A percentile compares a stretch with the other conserved stretches of the same genome.
phyloP scores from a whole-genome alignment of 176 grass and related monocot genomes.

The Cymbopogon citratus region DNA sequence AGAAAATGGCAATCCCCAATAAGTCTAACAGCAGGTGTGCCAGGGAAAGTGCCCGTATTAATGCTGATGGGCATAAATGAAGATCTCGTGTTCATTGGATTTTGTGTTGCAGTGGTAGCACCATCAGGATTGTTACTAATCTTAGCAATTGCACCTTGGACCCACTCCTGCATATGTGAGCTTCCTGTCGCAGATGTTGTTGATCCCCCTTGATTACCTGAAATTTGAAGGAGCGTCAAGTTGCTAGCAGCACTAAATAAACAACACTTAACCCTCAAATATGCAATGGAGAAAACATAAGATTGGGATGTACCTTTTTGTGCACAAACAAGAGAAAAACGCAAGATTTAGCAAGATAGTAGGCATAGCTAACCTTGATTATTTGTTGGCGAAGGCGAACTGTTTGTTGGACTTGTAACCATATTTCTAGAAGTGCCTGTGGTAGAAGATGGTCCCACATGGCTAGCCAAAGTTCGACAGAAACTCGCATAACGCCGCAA shows the following conservation, averaged over 20 bases:
- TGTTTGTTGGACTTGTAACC: constrained; percentile 90
- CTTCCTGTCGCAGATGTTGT: constrained; percentile 58
- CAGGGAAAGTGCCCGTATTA: constrained; percentile 97
- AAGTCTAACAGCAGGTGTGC: constrained; percentile 94
- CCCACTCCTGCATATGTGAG: constrained; percentile 99
- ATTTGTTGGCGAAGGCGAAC: constrained; percentile 60
- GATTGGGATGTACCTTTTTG: background rate
- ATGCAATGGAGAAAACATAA: constrained; percentile 27
- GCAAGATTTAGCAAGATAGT: background rate
- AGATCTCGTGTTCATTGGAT: constrained; percentile 68
- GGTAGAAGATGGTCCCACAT: constrained; percentile 95
- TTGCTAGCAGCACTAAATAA: constrained; percentile 16
- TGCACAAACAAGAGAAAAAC: constrained; percentile 10
- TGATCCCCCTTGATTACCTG: constrained; percentile 75
- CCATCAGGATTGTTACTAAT: constrained; percentile 94
- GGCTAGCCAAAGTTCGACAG: constrained; percentile 96
- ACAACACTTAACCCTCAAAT: background rate
- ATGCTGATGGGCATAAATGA: constrained; percentile 96
- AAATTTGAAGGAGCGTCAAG: constrained; percentile 18
- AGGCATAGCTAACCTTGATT: constrained; percentile 64
- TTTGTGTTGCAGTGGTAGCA: constrained; percentile 63
- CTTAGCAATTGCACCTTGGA: constrained; percentile 97
- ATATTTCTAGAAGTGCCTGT: constrained; percentile 64
- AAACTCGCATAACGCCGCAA: constrained; percentile 97
- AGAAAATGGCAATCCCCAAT: constrained; percentile 99